Conservation (phyloP, 495 filamentous ascomycete genomes). For the Physcia stellaris region DNA sequence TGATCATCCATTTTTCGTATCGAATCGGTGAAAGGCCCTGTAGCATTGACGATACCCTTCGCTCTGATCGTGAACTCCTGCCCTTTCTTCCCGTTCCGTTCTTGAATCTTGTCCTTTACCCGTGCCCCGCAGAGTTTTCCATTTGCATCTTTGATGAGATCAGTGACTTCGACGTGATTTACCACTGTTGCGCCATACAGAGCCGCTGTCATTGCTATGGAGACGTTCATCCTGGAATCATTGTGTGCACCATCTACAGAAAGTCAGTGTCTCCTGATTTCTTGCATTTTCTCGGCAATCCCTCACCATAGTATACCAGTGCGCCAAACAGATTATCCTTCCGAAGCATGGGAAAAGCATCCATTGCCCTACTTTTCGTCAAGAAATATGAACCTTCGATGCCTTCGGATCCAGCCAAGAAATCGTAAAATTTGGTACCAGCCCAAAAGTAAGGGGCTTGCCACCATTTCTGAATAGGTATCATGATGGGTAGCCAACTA, state of each 20-base stretch:
- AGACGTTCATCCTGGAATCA: conserved; percentile 97
- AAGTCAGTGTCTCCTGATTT: conserved; percentile 10
- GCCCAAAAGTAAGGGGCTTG: conserved; percentile 96
- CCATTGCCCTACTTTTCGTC: conserved; percentile 84
- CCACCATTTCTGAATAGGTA: conserved; percentile 93
- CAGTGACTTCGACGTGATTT: conserved; percentile 84
- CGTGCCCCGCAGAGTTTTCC: conserved; percentile 71
- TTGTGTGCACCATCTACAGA: conserved; percentile 80
- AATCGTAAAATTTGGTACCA: conserved; percentile 90
- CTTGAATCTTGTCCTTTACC: conserved; percentile 60
- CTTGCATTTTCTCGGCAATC: neutral
- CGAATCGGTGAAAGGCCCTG: conserved; percentile 87
- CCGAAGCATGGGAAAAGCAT: conserved; percentile 96
- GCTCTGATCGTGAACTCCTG: conserved; percentile 65
- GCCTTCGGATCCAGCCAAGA: conserved; percentile 86
- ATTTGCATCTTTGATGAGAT: conserved; percentile 62
- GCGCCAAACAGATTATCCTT: conserved; percentile 75
- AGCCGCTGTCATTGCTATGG: conserved; percentile 87
- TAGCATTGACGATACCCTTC: conserved; percentile 92
- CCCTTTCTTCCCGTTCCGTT: conserved; percentile 35
- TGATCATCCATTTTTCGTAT: conserved; percentile 84
- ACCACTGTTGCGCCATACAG: conserved; percentile 86
- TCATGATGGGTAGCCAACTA: conserved; percentile 93
- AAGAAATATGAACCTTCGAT: conserved; percentile 97
- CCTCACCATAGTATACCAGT: conserved; percentile 80